Evolutionary conservation across 2,329 filamentous ascomycete species (phyloP).

Genomic region (Grosmannia serpens): DNA sequence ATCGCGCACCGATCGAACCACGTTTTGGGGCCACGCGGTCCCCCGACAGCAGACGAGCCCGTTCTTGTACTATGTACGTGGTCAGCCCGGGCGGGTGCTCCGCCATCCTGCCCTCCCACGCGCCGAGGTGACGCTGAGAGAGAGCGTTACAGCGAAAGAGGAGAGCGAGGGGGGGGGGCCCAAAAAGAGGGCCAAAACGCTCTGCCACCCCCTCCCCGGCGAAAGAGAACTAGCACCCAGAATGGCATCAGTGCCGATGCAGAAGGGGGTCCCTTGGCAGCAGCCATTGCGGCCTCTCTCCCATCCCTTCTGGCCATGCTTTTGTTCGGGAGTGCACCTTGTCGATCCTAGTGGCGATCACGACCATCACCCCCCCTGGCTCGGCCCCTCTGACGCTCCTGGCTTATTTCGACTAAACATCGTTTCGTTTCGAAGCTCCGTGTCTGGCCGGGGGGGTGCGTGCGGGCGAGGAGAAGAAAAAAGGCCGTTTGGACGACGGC

Average conservation of each 20-base stretch:
- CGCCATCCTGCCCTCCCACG: no score
- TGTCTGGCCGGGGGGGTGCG: not conserved
- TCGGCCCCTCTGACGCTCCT: not conserved
- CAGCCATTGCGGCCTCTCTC: not conserved
- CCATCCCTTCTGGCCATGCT: not conserved
- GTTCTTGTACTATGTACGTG: not conserved
- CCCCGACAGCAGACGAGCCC: not conserved
- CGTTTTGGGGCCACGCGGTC: no score
- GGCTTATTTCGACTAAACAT: not conserved
- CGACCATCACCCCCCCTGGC: not conserved
- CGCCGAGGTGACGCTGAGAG: not conserved
- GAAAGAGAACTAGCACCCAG: not conserved
- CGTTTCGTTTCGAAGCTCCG: slow-evolving; percentile 1
- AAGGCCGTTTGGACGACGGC: not conserved
- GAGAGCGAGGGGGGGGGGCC: not conserved
- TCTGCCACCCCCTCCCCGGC: not conserved
- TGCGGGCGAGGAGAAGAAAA: not conserved
- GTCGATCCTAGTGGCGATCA: not conserved
- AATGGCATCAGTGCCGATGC: not conserved
- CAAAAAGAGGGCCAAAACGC: not conserved
- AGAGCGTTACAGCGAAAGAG: not conserved
- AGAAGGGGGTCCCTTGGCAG: not conserved
- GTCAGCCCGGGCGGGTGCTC: no score
- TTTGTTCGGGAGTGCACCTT: not conserved
- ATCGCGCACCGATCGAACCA: no score